phyloP scores from a whole-genome alignment of 495 filamentous ascomycete species.

The Sporormia fimetaria region DNA sequence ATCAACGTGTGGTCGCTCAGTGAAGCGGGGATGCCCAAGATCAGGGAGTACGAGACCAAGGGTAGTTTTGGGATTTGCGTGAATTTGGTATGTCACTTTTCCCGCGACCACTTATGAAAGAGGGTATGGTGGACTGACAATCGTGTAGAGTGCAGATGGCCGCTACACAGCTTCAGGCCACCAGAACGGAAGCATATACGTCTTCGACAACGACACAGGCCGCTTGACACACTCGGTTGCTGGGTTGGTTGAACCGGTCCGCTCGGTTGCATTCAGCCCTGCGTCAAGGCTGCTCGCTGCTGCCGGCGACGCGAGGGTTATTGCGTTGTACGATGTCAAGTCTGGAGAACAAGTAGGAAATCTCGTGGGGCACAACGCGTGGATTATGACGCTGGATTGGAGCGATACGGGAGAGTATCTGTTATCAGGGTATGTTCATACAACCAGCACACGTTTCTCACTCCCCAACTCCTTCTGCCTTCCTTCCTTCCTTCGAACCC shows the following conservation, averaged over 20 bases:
- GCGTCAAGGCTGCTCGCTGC: constrained; percentile 74
- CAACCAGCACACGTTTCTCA: constrained; percentile 1
- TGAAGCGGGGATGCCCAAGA: constrained; percentile 36
- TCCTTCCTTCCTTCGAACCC: neutral
- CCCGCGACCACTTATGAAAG: neutral
- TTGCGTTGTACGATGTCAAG: constrained; percentile 79
- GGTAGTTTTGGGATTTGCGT: constrained; percentile 80
- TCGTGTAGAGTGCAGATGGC: constrained; percentile 55
- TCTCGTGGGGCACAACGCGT: constrained; percentile 64
- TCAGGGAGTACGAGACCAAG: constrained; percentile 81
- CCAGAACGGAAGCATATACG: constrained; percentile 83
- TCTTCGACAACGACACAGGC: constrained; percentile 85
- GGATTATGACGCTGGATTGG: constrained; percentile 86
- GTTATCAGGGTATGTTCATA: constrained; percentile 56
- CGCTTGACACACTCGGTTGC: constrained; percentile 76
- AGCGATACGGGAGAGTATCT: constrained; percentile 89
- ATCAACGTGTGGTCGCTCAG: constrained; percentile 78
- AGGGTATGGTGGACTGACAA: neutral
- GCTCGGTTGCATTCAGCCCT: constrained; percentile 77
- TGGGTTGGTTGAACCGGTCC: constrained; percentile 72
- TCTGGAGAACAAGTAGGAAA: constrained; percentile 89
- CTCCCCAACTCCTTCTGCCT: neutral
- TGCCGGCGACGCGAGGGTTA: constrained; percentile 80
- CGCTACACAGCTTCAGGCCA: constrained; percentile 83
- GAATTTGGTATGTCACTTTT: constrained; percentile 50